phyloP scores from a whole-genome alignment of 805 yeast species.

The Cyberlindnera misumaiensis region DNA sequence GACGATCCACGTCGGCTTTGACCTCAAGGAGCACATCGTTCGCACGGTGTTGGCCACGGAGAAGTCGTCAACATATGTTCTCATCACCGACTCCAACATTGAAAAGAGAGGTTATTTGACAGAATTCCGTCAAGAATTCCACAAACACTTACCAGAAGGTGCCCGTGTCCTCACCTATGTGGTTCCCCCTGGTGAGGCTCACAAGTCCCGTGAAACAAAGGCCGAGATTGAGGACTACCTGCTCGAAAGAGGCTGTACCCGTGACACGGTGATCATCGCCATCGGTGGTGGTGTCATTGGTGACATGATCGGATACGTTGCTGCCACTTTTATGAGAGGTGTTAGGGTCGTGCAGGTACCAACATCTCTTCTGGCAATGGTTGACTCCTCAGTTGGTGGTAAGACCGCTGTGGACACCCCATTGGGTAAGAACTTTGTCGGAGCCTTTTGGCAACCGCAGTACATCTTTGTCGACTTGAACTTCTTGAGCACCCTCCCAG shows the following conservation, averaged over 20 bases:
- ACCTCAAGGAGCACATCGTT: constrained; percentile 68
- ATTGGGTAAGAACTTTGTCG: constrained; percentile 88
- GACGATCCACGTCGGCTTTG: constrained; percentile 84
- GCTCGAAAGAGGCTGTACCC: constrained; percentile 77
- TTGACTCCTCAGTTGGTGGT: constrained; percentile 96
- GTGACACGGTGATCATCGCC: constrained; percentile 92
- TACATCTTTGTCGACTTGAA: constrained; percentile 83
- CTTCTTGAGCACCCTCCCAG: constrained; percentile 82
- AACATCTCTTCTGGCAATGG: constrained; percentile 92
- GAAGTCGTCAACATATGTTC: constrained; percentile 85
- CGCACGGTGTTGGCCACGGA: constrained; percentile 52
- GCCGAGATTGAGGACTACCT: constrained; percentile 90
- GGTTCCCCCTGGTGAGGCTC: constrained; percentile 90
- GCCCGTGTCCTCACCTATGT: constrained; percentile 67
- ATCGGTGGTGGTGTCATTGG: constrained; percentile 99
- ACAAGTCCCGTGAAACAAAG: constrained; percentile 82
- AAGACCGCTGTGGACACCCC: constrained; percentile 98
- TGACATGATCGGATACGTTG: constrained; percentile 97
- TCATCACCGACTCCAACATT: constrained; percentile 82
- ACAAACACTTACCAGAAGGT: constrained; percentile 35
- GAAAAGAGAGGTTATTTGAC: constrained; percentile 56
- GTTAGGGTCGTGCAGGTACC: constrained; percentile 92
- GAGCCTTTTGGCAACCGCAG: constrained; percentile 96
- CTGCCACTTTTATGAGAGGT: constrained; percentile 99
- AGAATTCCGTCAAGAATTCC: constrained; percentile 38